These are phyloP conservation scores for Diplodia mutila DNA, from an alignment of 2,329 filamentous ascomycete species.

Conservation along the genomic window DNA sequence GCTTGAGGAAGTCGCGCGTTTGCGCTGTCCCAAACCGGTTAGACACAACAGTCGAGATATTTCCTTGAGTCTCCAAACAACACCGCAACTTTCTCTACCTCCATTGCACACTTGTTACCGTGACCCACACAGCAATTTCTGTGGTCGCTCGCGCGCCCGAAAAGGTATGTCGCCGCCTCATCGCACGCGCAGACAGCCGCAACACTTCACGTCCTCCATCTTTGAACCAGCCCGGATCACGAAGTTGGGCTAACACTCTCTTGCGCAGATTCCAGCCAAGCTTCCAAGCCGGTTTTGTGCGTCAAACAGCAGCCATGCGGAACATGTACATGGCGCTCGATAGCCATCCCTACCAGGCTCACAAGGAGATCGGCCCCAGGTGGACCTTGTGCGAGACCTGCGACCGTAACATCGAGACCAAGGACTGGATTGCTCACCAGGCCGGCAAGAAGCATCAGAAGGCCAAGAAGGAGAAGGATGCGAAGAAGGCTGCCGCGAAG, in stretches of 20 bases:
- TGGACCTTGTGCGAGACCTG: slow-evolving; percentile 39
- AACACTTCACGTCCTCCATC: background rate
- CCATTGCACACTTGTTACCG: background rate
- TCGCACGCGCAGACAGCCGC: background rate
- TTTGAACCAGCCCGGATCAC: background rate
- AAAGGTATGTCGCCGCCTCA: background rate
- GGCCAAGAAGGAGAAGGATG: slow-evolving; percentile 30
- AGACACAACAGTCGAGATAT: background rate
- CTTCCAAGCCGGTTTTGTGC: background rate
- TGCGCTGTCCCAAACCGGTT: slow-evolving; percentile 9
- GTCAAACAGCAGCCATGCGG: slow-evolving; percentile 1
- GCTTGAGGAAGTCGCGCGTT: slow-evolving; percentile 3
- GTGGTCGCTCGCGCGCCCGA: background rate
- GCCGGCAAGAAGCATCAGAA: slow-evolving; percentile 39
- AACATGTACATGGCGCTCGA: background rate
- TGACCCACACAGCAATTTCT: background rate
- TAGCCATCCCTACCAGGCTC: slow-evolving; percentile 33
- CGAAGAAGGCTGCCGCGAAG: slow-evolving; percentile 5
- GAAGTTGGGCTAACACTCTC: background rate
- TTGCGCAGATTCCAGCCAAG: background rate
- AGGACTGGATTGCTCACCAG: slow-evolving; percentile 39
- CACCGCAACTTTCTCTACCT: background rate
- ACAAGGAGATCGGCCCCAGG: slow-evolving; percentile 31
- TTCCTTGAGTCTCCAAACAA: slow-evolving; percentile 12
- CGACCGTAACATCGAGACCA: slow-evolving; percentile 36